Percentiles rank a stretch among this genome's conserved stretches.
Evolutionary conservation across 306 rosid genomes (phyloP).

Genomic region (Cyclanthera cordifolia): DNA sequence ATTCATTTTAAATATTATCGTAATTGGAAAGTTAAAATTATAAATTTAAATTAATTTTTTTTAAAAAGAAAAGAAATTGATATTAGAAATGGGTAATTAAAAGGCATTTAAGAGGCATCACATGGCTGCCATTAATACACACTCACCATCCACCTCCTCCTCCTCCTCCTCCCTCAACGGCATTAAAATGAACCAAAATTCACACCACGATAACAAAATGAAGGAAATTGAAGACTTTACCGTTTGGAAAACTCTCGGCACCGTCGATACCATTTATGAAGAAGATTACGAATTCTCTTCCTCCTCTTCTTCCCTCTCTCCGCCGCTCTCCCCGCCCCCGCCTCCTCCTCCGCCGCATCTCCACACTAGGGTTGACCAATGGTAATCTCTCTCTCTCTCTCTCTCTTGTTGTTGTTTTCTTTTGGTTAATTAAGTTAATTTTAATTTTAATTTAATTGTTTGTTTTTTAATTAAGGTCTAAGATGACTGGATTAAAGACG

Average conservation of each 20-base stretch:
- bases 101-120: conserved; percentile 13
- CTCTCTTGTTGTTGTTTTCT: background rate
- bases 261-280: conserved; percentile 71
- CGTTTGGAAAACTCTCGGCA: conserved; percentile 41
- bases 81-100: background rate
- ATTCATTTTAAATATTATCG: no score
- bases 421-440: background rate
- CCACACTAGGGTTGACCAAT: conserved; percentile 38
- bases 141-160: conserved; percentile 10
- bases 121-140: conserved; percentile 16
- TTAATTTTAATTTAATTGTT: background rate
- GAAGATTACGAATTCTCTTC: conserved; percentile 61
- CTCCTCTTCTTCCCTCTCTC: conserved; percentile 45
- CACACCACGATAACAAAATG: background rate
- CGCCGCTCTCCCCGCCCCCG: conserved; percentile 41
- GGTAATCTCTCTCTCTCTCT: conserved; percentile 26
- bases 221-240: conserved; percentile 4
- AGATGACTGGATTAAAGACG: conserved; percentile 30
- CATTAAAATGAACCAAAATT: background rate
- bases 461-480: conserved; percentile 37
- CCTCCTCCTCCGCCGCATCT: conserved; percentile 16
- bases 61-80: background rate
- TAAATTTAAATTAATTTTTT: no score
- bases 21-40: conserved; percentile 15
- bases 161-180: background rate